A percentile compares a stretch with the other conserved stretches of the same genome.
These are phyloP conservation scores for Ophiostoma perfectum DNA, from an alignment of 2,329 filamentous ascomycete genomes.

Conservation along the genomic window DNA sequence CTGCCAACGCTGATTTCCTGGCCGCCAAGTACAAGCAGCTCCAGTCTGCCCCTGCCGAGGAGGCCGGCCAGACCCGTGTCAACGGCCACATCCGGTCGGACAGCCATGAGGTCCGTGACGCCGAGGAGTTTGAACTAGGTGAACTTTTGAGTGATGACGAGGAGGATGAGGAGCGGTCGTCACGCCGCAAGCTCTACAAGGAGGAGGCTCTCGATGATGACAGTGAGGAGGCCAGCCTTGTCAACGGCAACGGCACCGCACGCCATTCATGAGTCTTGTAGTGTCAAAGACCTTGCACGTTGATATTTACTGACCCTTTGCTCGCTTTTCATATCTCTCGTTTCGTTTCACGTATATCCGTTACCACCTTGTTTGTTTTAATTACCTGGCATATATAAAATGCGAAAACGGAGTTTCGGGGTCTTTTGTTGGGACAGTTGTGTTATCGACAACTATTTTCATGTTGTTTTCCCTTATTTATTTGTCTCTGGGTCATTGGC, in stretches of 20 bases:
- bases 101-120: slow-evolving; percentile 62
- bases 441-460: not conserved
- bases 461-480: not conserved
- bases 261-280: slow-evolving; percentile 15
- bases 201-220: slow-evolving; percentile 30
- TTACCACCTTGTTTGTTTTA: no score
- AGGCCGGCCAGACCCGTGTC: slow-evolving; percentile 16
- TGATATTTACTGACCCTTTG: not conserved
- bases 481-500: not conserved
- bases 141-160: slow-evolving; percentile 84
- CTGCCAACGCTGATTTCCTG: slow-evolving; percentile 35
- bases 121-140: slow-evolving; percentile 89
- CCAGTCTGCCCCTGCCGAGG: slow-evolving; percentile 9
- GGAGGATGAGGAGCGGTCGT: slow-evolving; percentile 54
- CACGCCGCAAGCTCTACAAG: slow-evolving; percentile 29
- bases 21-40: slow-evolving; percentile 22
- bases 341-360: not conserved
- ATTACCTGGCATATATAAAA: not conserved
- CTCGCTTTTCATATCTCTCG: not conserved
- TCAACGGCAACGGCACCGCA: slow-evolving; percentile 27
- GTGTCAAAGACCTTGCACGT: not conserved
- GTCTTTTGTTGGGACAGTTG: not conserved
- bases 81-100: slow-evolving; percentile 39
- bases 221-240: slow-evolving; percentile 26
- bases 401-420: not conserved